phyloP scores from a whole-genome alignment of 2,329 filamentous ascomycete genomes.

The Monilinia polystroma region DNA sequence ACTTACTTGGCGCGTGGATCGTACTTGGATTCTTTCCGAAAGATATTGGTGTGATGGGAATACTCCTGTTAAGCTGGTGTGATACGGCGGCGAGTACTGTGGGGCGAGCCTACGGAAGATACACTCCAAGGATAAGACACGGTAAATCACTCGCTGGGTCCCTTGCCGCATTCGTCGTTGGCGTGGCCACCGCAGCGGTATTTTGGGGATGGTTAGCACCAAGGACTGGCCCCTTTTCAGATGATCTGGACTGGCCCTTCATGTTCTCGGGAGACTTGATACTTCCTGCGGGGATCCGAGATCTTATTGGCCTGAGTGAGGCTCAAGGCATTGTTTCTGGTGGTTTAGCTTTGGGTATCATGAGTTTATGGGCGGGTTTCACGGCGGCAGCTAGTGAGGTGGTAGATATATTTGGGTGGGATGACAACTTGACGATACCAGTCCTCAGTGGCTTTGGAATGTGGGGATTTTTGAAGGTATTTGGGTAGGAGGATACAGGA shows the following conservation, averaged over 20 bases:
- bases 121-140: constrained; percentile 79
- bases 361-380: constrained; percentile 86
- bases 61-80: constrained; percentile 93
- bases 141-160: constrained; percentile 93
- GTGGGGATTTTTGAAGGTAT: constrained; percentile 87
- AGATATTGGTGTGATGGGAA: constrained; percentile 84
- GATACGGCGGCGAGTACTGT: constrained; percentile 96
- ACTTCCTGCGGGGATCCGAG: constrained; percentile 61
- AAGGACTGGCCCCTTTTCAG: constrained; percentile 61
- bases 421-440: constrained; percentile 97
- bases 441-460: constrained; percentile 85
- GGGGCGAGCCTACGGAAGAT: constrained; percentile 82
- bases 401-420: constrained; percentile 88
- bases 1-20: constrained; percentile 85
- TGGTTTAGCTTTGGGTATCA: constrained; percentile 68
- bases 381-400: constrained; percentile 87
- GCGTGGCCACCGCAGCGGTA: constrained; percentile 75
- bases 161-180: constrained; percentile 76
- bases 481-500: constrained; percentile 51
- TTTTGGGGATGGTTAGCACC: constrained; percentile 91
- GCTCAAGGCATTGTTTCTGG: constrained; percentile 65
- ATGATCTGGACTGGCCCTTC: constrained; percentile 68
- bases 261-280: constrained; percentile 78
- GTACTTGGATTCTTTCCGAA: constrained; percentile 88
- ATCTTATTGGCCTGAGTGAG: constrained; percentile 60